phyloP scores from a whole-genome alignment of 805 yeast species.

The Saccharomycopsis sp. region DNA sequence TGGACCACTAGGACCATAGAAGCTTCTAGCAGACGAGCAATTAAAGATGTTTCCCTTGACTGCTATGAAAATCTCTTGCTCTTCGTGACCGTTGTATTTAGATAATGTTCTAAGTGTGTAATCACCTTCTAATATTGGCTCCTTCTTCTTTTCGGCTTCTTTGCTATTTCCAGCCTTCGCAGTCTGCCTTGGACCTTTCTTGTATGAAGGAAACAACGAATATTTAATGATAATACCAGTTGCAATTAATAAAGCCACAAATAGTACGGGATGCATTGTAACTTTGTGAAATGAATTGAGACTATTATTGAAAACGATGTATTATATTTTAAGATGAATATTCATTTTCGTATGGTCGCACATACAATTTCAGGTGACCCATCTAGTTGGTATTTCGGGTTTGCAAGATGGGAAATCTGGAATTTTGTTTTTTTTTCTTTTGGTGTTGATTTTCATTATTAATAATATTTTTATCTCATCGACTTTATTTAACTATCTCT shows the following conservation, averaged over 20 bases:
- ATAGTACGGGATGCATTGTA: constrained; percentile 7
- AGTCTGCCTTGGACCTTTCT: neutral
- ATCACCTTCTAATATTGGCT: constrained; percentile 36
- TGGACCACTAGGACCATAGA: constrained; percentile 96
- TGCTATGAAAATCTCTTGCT: constrained; percentile 74
- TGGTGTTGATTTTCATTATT: neutral
- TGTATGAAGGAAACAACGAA: constrained; percentile 9
- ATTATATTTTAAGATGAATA: too few relatives aligned
- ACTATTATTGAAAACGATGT: too few relatives aligned
- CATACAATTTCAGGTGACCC: neutral
- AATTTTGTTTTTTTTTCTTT: neutral
- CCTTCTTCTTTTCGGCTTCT: constrained; percentile 17
- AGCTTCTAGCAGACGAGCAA: constrained; percentile 68
- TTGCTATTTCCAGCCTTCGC: neutral
- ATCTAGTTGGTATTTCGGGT: neutral
- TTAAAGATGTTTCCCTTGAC: constrained; percentile 85
- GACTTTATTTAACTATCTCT: too few relatives aligned
- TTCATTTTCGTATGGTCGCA: neutral
- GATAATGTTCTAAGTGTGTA: constrained; percentile 73
- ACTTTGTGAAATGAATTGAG: neutral
- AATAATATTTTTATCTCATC: neutral
- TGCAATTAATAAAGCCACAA: neutral
- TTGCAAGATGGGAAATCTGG: neutral
- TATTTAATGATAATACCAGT: constrained; percentile 8
- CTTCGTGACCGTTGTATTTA: constrained; percentile 75